Base-by-base conservation (phyloP, 352 stramenopile genomes). In the Thalassiosira exigua region DNA sequence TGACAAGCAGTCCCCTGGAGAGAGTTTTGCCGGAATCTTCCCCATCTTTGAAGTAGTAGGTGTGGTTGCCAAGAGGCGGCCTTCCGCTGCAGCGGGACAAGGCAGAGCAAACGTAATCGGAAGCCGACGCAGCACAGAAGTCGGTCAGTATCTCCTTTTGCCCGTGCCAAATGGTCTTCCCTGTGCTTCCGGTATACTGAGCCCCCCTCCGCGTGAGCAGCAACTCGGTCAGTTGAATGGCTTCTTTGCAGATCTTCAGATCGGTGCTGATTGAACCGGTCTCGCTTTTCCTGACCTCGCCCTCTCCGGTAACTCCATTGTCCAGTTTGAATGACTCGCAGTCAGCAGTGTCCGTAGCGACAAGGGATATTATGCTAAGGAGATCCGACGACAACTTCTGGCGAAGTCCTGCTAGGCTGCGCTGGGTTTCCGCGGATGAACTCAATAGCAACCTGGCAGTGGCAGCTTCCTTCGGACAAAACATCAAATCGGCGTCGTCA, bases 11-110 rank as follows among this genome's bases (percentile, higher is more conserved):
- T 19, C 74, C 72, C 7, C 86, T 71, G 29, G 86, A 83, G 2
- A 92, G 48, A 12, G 77, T 89, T 57, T 94, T 92, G 21, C 89
- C 89, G 22, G 76, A 79, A 78, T 94, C 79, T 79, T 94, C 89
- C 9, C 89, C 89, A 72, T 94, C 89, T 61, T 91, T 92, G 62
- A 85, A 94, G n/a, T 53, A 57, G 0, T 56, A 75, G 60, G 52
- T 9, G 46, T 74, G 50, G 7, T 51, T 57, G 26, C 48, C 42
- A 44, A 9, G 51, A 42, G 50, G 54, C 9, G 42, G 42, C 19
- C 57, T 36, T 56, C 74, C 50, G 58, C 75, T 67, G 12, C 14
- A 56, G 7, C 77, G 69, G 29, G 56, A 66, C 12, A 79, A 24
- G 19, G 42, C 29, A 17, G 60, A 36, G 19, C 26, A 70, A 26